These are phyloP conservation scores for Solanum sitiens DNA, from an alignment of 257 asterid genomes.

Conservation along the genomic window DNA sequence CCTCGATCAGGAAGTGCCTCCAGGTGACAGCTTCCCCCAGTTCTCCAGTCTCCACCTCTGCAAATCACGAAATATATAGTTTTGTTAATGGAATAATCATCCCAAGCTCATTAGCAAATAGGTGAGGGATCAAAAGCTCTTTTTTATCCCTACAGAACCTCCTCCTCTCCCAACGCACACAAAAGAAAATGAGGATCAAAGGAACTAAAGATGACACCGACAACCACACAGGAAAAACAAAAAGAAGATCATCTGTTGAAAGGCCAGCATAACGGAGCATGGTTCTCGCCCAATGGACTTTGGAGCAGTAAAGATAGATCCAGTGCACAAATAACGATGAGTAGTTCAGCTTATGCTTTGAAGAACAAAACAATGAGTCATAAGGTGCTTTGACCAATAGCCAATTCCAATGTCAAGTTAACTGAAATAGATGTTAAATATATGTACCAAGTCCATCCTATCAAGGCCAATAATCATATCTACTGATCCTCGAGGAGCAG, in stretches of 20 bases:
- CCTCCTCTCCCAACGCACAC: not conserved
- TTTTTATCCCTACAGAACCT: no score
- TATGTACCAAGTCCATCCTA: not conserved
- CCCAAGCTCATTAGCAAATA: not conserved
- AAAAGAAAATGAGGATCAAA: not conserved
- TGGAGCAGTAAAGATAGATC: not conserved
- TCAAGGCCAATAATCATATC: not conserved
- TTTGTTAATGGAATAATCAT: not conserved
- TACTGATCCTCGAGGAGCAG: not conserved
- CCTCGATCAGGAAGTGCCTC: constrained; percentile 78
- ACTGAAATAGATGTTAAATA: not conserved
- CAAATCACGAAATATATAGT: not conserved
- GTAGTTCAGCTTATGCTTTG: not conserved
- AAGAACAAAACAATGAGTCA: not conserved
- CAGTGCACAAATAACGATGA: not conserved
- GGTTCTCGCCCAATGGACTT: not conserved
- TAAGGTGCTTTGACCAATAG: not conserved
- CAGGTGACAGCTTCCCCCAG: constrained; percentile 68
- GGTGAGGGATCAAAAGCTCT: not conserved
- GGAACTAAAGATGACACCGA: not conserved
- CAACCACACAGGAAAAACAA: not conserved
- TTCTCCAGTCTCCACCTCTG: constrained; percentile 96
- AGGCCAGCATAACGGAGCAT: not conserved
- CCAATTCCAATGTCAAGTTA: not conserved
- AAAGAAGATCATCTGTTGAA: not conserved